Evolutionary conservation across 2,329 filamentous ascomycete species (phyloP).

Genomic region (Tympanopsis confertula): DNA sequence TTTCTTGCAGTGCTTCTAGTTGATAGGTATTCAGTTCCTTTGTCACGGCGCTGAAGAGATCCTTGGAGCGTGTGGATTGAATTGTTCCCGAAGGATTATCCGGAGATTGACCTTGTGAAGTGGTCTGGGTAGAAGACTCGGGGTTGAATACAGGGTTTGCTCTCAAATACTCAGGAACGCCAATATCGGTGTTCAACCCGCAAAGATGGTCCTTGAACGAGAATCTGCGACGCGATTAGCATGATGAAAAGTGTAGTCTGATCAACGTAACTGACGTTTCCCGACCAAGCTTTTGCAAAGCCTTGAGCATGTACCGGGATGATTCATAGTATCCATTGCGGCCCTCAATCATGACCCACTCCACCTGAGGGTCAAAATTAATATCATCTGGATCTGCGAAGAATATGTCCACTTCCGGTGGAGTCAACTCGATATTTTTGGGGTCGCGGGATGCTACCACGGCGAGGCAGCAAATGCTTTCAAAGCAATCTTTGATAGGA

Average conservation of each 20-base stretch:
- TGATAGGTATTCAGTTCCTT: slow-evolving; percentile 65
- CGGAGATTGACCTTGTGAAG: too few relatives aligned
- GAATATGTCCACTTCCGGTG: slow-evolving; percentile 65
- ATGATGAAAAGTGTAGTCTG: not conserved
- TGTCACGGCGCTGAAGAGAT: too few relatives aligned
- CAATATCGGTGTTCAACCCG: slow-evolving; percentile 20
- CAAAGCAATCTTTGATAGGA: slow-evolving; percentile 46
- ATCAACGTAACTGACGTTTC: slow-evolving; percentile 27
- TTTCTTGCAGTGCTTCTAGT: slow-evolving; percentile 51
- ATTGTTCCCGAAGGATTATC: too few relatives aligned
- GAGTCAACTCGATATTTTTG: slow-evolving; percentile 47
- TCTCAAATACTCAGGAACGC: slow-evolving; percentile 38
- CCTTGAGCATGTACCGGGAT: slow-evolving; percentile 58
- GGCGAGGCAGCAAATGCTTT: slow-evolving; percentile 54
- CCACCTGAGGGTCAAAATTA: slow-evolving; percentile 55
- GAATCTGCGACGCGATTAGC: slow-evolving; percentile 18
- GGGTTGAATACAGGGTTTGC: slow-evolving; percentile 21
- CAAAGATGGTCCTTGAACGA: slow-evolving; percentile 29
- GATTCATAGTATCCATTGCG: slow-evolving; percentile 68
- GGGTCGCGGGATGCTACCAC: slow-evolving; percentile 61
- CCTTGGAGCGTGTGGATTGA: too few relatives aligned
- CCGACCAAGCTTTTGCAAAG: slow-evolving; percentile 52
- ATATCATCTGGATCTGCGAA: slow-evolving; percentile 51
- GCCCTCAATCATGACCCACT: slow-evolving; percentile 71
- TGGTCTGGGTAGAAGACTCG: too few relatives aligned